Conservation (phyloP, 345 rosid genomes). For the Anacardium occidentale region DNA sequence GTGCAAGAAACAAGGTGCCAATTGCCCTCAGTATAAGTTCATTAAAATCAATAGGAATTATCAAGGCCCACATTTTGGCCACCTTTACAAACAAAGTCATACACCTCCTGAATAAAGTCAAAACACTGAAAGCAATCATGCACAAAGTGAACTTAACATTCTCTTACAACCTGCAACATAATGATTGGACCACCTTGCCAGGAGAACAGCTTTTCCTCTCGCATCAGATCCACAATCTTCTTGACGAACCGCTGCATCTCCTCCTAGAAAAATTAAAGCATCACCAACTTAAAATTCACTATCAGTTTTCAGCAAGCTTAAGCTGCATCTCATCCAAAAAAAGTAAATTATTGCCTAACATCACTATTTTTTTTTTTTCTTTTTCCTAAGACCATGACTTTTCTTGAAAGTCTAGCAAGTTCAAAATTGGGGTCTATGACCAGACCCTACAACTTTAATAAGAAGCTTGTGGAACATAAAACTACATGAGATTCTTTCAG, state of each 20-base stretch:
- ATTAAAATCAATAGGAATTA: neutral
- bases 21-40: constrained; percentile 9
- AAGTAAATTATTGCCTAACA: neutral
- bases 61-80: neutral
- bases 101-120: constrained; percentile 13
- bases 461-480: no score
- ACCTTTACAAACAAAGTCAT: neutral
- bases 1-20: neutral
- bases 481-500: no score
- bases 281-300: constrained; percentile 14
- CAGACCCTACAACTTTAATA: no score
- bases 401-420: no score
- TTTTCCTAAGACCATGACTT: no score
- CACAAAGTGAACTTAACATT: constrained; percentile 1
- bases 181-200: constrained; percentile 99
- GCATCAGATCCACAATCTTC: constrained; percentile 85
- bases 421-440: no score
- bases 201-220: constrained; percentile 68
- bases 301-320: constrained; percentile 12
- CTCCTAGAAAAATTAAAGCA: constrained; percentile 37
- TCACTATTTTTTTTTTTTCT: neutral
- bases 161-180: constrained; percentile 73
- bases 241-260: constrained; percentile 92
- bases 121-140: neutral
- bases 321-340: neutral